Base-by-base conservation (phyloP, 1,139 yeast species). In the Kodamaea fungicola region DNA sequence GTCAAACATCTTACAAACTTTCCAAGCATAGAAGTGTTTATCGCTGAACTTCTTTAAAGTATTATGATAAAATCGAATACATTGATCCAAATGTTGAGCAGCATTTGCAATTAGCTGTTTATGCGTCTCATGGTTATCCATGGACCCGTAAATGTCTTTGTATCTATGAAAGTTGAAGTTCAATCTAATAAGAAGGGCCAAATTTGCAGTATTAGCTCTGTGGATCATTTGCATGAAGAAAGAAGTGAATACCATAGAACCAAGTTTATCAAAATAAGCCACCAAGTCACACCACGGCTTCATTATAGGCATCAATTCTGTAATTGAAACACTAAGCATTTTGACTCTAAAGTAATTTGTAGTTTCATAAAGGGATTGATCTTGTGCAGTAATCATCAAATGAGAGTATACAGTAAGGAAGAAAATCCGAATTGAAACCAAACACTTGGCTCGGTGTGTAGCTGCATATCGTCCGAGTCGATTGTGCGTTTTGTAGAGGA, bases 171-270 rank as follows among this genome's bases (percentile, higher is more conserved):
- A n/a, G 26, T 22, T 30, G 7, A 30, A 30, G 19, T 22, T 21
- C 13, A 30, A 30, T 10, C 32, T n/a, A 22, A 30, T 10, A 4
- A 30, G 26, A 22, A 30, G 32, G 7, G 32, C 32, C 16, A 30
- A 30, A 12, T 30, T 30, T 7, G 32, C 26, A 6, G 32, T 21
- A 25, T 30, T 30, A 3, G 32, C 32, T 9, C 32, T 30, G 26
- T 30, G 32, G 25, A 30, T 12, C 32, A 30, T 30, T 8, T 21
- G 32, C 16, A 30, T 19, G 32, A 30, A 30, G 26, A 30, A 30
- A 2, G 32, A n/a, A 3, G 22, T 30, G 26, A 30, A 30, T 8
- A 30, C 26, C 12, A 22, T 7, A 4, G 32, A 9, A 6, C 32
- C 32, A 16, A 30, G 19, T 10, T 22, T 10, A 10, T 22, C 32